Evolutionary conservation across 768 basidiomycete genomes (phyloP).

Genomic region (Cystobasidium onofrii): DNA sequence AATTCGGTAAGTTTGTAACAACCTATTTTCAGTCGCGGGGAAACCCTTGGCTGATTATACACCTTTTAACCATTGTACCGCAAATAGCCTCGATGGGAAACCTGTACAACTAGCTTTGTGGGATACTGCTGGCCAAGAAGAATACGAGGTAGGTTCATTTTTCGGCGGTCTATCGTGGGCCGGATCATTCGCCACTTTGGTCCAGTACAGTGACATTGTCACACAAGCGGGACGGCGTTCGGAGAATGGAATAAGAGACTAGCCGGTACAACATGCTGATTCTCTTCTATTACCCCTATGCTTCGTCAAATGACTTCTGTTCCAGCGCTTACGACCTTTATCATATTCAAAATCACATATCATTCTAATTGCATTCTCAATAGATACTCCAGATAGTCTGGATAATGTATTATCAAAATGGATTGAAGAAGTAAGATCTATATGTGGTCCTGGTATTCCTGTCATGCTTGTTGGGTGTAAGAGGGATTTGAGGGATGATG

Average conservation of each 20-base stretch:
- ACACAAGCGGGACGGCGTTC: too few relatives aligned
- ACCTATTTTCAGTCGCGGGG: not conserved
- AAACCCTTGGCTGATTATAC: not conserved
- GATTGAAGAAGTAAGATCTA: conserved; percentile 96
- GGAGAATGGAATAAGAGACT: too few relatives aligned
- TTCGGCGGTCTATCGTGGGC: too few relatives aligned
- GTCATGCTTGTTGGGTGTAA: conserved; percentile 96
- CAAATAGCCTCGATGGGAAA: conserved; percentile 68
- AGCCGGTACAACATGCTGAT: not conserved
- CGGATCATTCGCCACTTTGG: too few relatives aligned
- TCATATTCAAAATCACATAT: conserved; percentile 98
- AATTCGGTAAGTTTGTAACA: conserved; percentile 53
- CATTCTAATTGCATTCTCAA: conserved; percentile 91
- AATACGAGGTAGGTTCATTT: conserved; percentile 67
- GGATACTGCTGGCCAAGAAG: conserved; percentile 99
- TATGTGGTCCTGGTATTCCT: conserved; percentile 84
- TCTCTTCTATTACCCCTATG: not conserved
- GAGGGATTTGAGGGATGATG: conserved; percentile 65
- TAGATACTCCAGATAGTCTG: conserved; percentile 91
- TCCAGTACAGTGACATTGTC: too few relatives aligned
- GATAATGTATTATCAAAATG: conserved; percentile 97
- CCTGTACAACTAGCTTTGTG: conserved; percentile 93
- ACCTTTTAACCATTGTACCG: not conserved
- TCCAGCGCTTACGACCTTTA: conserved; percentile 80
- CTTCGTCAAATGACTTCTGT: not conserved